A percentile compares a stretch with the other conserved stretches of the same genome.
These are phyloP conservation scores for Sordariomycetes sp. DNA, from an alignment of 2,329 filamentous ascomycete species.

Conservation along the genomic window DNA sequence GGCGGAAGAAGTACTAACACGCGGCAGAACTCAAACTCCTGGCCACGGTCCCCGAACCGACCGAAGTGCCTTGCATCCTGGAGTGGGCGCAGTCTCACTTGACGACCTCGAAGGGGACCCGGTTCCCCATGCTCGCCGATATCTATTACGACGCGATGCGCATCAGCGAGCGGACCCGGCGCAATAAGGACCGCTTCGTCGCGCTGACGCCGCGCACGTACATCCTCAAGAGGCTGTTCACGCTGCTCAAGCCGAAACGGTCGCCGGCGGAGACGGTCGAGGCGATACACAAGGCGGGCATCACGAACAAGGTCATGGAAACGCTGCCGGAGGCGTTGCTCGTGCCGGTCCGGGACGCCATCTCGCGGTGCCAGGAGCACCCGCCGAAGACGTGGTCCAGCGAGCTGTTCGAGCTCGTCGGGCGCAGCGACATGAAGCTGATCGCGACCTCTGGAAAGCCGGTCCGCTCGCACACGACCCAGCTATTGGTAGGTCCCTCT, in stretches of 20 bases:
- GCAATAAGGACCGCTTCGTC: conserved; percentile 29
- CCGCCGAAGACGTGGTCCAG: conserved; percentile 69
- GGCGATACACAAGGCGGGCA: conserved; percentile 58
- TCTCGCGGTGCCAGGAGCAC: conserved; percentile 72
- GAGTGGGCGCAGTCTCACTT: conserved; percentile 43
- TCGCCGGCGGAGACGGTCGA: conserved; percentile 58
- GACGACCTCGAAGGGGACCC: conserved; percentile 20
- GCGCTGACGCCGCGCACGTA: conserved; percentile 54
- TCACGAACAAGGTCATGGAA: conserved; percentile 59
- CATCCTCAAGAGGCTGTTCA: conserved; percentile 60
- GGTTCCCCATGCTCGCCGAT: conserved; percentile 31
- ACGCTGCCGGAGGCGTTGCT: conserved; percentile 79
- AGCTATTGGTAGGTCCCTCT: conserved; percentile 28
- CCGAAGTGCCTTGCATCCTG: conserved; percentile 24
- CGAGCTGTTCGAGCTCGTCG: conserved; percentile 62
- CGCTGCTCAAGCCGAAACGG: conserved; percentile 37
- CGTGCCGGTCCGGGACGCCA: conserved; percentile 70
- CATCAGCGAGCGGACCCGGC: conserved; percentile 21
- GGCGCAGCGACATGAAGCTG: conserved; percentile 69
- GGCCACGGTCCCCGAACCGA: conserved; percentile 17
- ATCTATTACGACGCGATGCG: conserved; percentile 29
- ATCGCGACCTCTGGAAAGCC: conserved; percentile 39
- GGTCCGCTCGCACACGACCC: conserved; percentile 14
- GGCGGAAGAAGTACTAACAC: conserved; percentile 1
- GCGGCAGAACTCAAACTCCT: conserved; percentile 16